Evolutionary conservation across 2,329 filamentous ascomycete genomes (phyloP), one percentile per base, ranked within the genome.

Genomic region (Orbilia brochopaga): DNA sequence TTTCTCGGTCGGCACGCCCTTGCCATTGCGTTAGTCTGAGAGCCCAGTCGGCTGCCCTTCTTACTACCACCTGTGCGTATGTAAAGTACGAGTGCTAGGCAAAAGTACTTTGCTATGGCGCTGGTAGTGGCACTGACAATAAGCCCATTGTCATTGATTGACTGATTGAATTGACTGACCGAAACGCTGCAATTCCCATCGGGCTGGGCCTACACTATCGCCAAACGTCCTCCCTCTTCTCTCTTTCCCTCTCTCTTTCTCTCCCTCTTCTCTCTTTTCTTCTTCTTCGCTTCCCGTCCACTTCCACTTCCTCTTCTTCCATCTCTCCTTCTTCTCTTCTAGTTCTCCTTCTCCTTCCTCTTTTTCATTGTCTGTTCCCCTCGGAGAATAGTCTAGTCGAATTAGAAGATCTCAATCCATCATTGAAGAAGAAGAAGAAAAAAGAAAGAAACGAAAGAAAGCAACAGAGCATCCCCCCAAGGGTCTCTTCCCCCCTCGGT

Each of bases 11-110:
- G 46, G 30, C 66, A 64, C 50, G 59, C 59, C 66, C 66, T 69
- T 70, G 66, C 44, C 51, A 69, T 63, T 70, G 66, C 66, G 66
- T 70, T 70, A 70, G n/a, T n/a, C n/a, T n/a, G n/a, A n/a, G n/a
- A n/a, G 64, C 51, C 2, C 62, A 62, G 59, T 69, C 65, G 65
- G 65, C 65, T 69, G 61, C 52, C 8, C 27, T 70, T 59, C 66
- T 59, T n/a, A n/a, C n/a, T n/a, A n/a, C n/a, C n/a, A n/a, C n/a
- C n/a, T n/a, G n/a, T n/a, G n/a, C n/a, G n/a, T n/a, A n/a, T n/a
- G n/a, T n/a, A n/a, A n/a, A n/a, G n/a, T n/a, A n/a, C n/a, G n/a
- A n/a, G n/a, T n/a, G n/a, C n/a, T n/a, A n/a, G n/a, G n/a, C n/a
- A n/a, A n/a, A n/a, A n/a, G n/a, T n/a, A n/a, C n/a, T n/a, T n/a